A percentile compares a stretch with the other conserved stretches of the same genome.
Evolutionary conservation across 257 asterid genomes (phyloP).

Genomic region (Forsythia suspensa): DNA sequence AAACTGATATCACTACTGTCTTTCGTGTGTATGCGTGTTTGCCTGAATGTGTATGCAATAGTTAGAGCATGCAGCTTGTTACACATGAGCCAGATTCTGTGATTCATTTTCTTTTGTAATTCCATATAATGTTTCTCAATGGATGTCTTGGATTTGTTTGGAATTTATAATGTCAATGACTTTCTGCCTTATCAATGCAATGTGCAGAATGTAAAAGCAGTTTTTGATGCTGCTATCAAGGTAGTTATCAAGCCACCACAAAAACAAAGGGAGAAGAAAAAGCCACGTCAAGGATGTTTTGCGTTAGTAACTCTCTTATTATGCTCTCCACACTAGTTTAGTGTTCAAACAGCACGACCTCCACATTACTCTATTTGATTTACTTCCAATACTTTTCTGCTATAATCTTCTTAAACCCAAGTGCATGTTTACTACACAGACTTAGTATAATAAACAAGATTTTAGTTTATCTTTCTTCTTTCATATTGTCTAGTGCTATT

Average conservation of each 20-base stretch:
- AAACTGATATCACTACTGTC: neutral
- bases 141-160: neutral
- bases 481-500: neutral
- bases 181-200: slow-evolving; percentile 21
- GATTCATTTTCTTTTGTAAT: neutral
- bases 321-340: neutral
- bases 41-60: neutral
- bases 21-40: neutral
- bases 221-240: slow-evolving; percentile 85
- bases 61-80: neutral
- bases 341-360: neutral
- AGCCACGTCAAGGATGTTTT: slow-evolving; percentile 60
- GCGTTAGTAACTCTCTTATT: slow-evolving; percentile 47
- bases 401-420: neutral
- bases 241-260: slow-evolving; percentile 92
- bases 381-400: neutral
- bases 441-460: neutral
- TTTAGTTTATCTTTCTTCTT: neutral
- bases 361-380: neutral
- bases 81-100: neutral
- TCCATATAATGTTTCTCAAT: neutral
- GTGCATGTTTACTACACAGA: neutral
- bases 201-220: slow-evolving; percentile 79
- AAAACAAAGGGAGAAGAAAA: slow-evolving; percentile 76
- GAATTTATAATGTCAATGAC: slow-evolving; percentile 8